Conservation (phyloP, 371 early-diverging fungal species). For the Thermomucor indicae-seudaticae region DNA sequence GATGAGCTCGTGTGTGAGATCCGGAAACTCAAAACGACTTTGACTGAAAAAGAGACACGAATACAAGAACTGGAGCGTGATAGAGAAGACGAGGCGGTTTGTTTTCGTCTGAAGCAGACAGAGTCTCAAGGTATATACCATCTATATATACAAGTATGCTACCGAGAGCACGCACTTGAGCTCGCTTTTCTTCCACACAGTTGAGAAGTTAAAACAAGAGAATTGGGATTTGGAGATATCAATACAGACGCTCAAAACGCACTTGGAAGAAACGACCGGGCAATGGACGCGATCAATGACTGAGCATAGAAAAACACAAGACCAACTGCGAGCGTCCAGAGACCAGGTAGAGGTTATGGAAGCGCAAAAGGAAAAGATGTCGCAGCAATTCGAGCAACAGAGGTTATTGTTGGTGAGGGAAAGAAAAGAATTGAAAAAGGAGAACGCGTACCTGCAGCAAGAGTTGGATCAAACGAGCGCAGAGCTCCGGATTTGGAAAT, state of each 20-base stretch:
- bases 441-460: neutral
- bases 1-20: too few species aligned
- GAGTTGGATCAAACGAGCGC: neutral
- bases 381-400: conserved; percentile 8
- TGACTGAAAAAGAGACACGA: too few species aligned
- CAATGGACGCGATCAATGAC: conserved; percentile 30
- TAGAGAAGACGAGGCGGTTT: too few species aligned
- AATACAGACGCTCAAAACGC: conserved; percentile 16
- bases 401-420: conserved; percentile 41
- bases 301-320: conserved; percentile 41
- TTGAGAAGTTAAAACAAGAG: conserved; percentile 11
- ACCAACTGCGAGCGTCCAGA: conserved; percentile 32
- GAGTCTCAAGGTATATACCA: too few species aligned
- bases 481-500: neutral
- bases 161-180: too few species aligned
- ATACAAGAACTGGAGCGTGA: too few species aligned
- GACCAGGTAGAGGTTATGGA: conserved; percentile 51
- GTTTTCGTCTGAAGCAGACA: too few species aligned
- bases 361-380: conserved; percentile 47
- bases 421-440: neutral
- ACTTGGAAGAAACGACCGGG: conserved; percentile 35
- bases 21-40: too few species aligned
- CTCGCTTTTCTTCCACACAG: too few species aligned
- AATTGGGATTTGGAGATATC: conserved; percentile 21
- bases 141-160: too few species aligned